Evolutionary conservation across 1,284 basidiomycete species (phyloP).

Genomic region (Nidula niveotomentosa): DNA sequence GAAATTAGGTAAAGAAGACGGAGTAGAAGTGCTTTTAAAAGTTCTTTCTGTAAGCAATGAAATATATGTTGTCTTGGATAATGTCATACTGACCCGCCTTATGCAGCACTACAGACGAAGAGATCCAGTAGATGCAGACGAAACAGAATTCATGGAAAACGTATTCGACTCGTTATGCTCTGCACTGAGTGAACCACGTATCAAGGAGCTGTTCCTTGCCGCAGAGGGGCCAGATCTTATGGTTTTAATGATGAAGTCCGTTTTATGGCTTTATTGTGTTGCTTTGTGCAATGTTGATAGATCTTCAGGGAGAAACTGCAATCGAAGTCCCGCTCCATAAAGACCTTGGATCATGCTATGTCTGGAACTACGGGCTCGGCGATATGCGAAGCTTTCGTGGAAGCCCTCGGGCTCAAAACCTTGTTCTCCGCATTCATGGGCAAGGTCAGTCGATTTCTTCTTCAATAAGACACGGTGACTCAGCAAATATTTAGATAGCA

Average conservation of each 20-base stretch:
- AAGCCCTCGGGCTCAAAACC: constrained; percentile 84
- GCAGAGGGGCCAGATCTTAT: constrained; percentile 96
- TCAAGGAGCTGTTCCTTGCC: constrained; percentile 83
- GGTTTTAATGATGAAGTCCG: constrained; percentile 93
- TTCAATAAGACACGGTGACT: neutral
- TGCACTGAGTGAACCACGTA: constrained; percentile 68
- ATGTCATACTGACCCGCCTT: neutral
- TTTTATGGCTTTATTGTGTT: constrained; percentile 7
- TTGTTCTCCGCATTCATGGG: constrained; percentile 94
- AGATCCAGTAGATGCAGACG: constrained; percentile 85
- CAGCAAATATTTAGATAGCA: constrained; percentile 28
- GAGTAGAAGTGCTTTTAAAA: constrained; percentile 79
- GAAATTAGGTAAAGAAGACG: constrained; percentile 67
- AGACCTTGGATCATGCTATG: constrained; percentile 89
- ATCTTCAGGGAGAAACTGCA: constrained; percentile 75
- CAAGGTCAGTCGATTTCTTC: constrained; percentile 56
- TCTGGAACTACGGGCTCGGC: constrained; percentile 76
- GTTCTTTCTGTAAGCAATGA: constrained; percentile 73
- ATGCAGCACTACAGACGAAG: constrained; percentile 82
- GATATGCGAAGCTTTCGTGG: constrained; percentile 87
- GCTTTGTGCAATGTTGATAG: constrained; percentile 1
- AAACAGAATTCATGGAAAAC: constrained; percentile 98
- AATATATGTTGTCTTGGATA: neutral
- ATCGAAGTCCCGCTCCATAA: constrained; percentile 81
- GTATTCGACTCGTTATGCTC: constrained; percentile 90